Evolutionary conservation across 306 rosid genomes (phyloP), one percentile per base, ranked within the genome.

Genomic region (Lithocarpus polystachyus): DNA sequence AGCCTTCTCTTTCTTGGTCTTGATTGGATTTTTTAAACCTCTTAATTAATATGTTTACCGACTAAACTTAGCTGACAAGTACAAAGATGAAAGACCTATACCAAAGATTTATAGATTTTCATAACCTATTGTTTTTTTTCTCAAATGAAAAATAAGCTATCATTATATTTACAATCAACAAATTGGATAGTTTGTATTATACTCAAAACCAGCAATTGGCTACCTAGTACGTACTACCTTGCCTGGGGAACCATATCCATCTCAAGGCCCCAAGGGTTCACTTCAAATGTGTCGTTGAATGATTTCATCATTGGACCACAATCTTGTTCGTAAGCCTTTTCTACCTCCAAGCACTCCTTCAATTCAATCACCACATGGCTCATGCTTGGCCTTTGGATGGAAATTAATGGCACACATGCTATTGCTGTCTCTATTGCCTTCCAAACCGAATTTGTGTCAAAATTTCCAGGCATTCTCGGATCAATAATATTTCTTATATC

Each of bases 331-430:
- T 59, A 12, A 14, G 75, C 64, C 40, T 3, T 40, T 4, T 55
- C 81, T 45, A 83, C 71, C 18, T 83, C 79, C 75, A 79, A 51
- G 45, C 81, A 79, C 37, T 79, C 81, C 56, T 69, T 59, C 48
- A 83, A 43, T 56, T 75, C 73, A 3, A 26, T 31, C 48, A 74
- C 52, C 19, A 79, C 86, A 7, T n/a, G 22, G 45, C 23, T 70
- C 59, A 83, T 75, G 43, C 75, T 77, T 0, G 83, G 83, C 55
- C 83, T 75, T 79, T 75, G 45, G 5, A n/a, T 26, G 22, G 83
- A 0, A 48, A 53, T 60, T n/a, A 73, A 20, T 11, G 40, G 10
- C 14, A 81, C 74, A 29, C 86, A 79, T 14, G 70, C 78, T 55
- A 83, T 15, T 28, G 83, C 86, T n/a, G 65, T 59, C 56, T 53